These are phyloP conservation scores for Candida corydali DNA, from an alignment of 805 yeast genomes.

Conservation along the genomic window DNA sequence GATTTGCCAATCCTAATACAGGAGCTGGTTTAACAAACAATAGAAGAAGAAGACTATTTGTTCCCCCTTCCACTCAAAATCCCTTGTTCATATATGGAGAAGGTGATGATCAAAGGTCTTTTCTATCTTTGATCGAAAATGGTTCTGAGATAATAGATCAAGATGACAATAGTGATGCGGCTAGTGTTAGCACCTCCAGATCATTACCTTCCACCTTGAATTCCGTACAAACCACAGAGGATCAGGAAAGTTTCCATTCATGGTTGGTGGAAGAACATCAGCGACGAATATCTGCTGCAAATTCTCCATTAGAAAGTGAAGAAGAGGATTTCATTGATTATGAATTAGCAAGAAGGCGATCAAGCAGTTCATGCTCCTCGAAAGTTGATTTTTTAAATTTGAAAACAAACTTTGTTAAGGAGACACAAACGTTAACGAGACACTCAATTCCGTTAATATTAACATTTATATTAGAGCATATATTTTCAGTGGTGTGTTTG, in stretches of 20 bases:
- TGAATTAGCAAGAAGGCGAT: slow-evolving; percentile 9
- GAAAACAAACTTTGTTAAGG: slow-evolving; percentile 23
- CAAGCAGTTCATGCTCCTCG: slow-evolving; percentile 10
- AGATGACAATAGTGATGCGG: slow-evolving; percentile 33
- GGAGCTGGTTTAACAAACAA: slow-evolving; percentile 28
- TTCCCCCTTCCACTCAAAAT: slow-evolving; percentile 41
- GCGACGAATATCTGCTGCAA: slow-evolving; percentile 22
- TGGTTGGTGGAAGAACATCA: slow-evolving; percentile 44
- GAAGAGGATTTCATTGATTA: slow-evolving; percentile 1
- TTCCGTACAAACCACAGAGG: slow-evolving; percentile 32
- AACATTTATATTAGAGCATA: slow-evolving; percentile 41
- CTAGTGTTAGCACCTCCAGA: slow-evolving; percentile 37
- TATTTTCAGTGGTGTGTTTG: slow-evolving; percentile 39
- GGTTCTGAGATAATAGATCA: slow-evolving; percentile 26
- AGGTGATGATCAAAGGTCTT: slow-evolving; percentile 42
- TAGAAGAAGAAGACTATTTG: slow-evolving; percentile 36
- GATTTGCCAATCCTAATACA: slow-evolving; percentile 36
- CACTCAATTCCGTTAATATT: slow-evolving; percentile 38
- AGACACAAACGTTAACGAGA: slow-evolving; percentile 23
- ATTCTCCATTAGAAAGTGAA: slow-evolving; percentile 10
- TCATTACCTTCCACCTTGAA: slow-evolving; percentile 38
- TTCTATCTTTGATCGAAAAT: slow-evolving; percentile 35
- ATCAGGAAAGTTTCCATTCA: slow-evolving; percentile 37
- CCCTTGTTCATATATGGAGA: slow-evolving; percentile 41
- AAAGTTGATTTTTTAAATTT: slow-evolving; percentile 30